These are phyloP conservation scores for Gardenia jasminoides DNA, from an alignment of 257 asterid genomes.

Conservation along the genomic window DNA sequence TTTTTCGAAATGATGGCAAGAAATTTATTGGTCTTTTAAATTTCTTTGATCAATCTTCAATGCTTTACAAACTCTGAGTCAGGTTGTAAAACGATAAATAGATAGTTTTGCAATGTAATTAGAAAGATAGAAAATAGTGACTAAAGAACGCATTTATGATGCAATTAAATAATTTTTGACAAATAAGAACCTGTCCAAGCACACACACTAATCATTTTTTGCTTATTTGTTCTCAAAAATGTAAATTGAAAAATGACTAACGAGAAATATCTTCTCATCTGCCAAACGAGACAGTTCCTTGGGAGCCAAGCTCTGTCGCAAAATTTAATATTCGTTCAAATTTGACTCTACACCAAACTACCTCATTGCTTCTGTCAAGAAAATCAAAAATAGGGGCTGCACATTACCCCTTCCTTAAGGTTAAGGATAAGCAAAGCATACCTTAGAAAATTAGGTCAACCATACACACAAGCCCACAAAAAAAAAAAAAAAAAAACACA, in stretches of 20 bases:
- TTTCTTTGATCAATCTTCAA: too few species aligned
- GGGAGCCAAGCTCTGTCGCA: constrained; percentile 1
- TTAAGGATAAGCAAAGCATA: not conserved
- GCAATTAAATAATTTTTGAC: too few species aligned
- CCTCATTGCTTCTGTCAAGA: not conserved
- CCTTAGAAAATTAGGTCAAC: not conserved
- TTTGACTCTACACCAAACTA: not conserved
- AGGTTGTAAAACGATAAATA: too few species aligned
- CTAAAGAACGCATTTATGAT: too few species aligned
- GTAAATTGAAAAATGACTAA: not conserved
- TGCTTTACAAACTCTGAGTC: too few species aligned
- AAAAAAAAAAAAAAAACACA: too few species aligned
- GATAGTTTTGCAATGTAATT: too few species aligned
- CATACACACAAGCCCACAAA: too few species aligned
- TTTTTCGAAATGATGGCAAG: too few species aligned
- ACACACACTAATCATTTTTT: not conserved
- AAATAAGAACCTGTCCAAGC: too few species aligned
- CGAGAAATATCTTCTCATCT: not conserved
- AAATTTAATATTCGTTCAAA: not conserved
- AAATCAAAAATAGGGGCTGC: not conserved
- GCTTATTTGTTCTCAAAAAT: not conserved
- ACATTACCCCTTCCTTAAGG: not conserved
- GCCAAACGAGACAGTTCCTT: not conserved
- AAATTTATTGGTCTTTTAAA: too few species aligned
- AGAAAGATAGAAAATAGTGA: too few species aligned